These are phyloP conservation scores for Salix suchowensis DNA, from an alignment of 345 rosid species.

Conservation along the genomic window DNA sequence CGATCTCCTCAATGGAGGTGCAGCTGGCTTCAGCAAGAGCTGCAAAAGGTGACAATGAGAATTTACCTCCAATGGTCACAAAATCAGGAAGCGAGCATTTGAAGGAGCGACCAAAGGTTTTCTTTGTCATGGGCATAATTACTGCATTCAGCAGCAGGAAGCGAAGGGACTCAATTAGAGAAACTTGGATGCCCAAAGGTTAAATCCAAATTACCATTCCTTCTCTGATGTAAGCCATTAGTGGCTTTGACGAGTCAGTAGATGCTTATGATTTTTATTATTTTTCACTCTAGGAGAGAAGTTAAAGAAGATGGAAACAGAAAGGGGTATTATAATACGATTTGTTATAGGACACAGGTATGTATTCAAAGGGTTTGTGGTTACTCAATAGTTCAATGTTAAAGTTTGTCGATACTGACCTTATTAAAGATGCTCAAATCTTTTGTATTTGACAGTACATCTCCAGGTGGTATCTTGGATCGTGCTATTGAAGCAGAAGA, in stretches of 20 bases:
- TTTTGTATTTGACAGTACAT: conserved; percentile 43
- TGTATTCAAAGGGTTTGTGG: conserved; percentile 5
- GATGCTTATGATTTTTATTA: conserved; percentile 16
- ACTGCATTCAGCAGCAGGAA: conserved; percentile 84
- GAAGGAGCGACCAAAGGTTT: conserved; percentile 54
- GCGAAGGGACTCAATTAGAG: conserved; percentile 71
- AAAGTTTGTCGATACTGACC: conserved; percentile 3
- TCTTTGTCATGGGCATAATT: conserved; percentile 77
- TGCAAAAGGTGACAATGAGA: conserved; percentile 37
- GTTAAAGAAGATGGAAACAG: conserved; percentile 58
- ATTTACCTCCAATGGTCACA: conserved; percentile 33
- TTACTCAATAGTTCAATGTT: neutral
- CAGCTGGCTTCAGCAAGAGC: conserved; percentile 78
- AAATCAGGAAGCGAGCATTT: conserved; percentile 40
- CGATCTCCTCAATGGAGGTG: conserved; percentile 70
- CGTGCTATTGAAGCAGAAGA: conserved; percentile 69
- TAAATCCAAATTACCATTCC: neutral
- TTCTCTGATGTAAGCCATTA: neutral
- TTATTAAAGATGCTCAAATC: neutral
- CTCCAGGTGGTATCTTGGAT: conserved; percentile 62
- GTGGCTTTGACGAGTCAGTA: neutral
- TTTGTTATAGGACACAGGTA: conserved; percentile 69
- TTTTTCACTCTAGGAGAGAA: conserved; percentile 45
- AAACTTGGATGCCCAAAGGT: conserved; percentile 82
- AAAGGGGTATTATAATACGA: conserved; percentile 62